Evolutionary conservation across 768 basidiomycete genomes (phyloP).

Genomic region (Phaeotremella fagi): DNA sequence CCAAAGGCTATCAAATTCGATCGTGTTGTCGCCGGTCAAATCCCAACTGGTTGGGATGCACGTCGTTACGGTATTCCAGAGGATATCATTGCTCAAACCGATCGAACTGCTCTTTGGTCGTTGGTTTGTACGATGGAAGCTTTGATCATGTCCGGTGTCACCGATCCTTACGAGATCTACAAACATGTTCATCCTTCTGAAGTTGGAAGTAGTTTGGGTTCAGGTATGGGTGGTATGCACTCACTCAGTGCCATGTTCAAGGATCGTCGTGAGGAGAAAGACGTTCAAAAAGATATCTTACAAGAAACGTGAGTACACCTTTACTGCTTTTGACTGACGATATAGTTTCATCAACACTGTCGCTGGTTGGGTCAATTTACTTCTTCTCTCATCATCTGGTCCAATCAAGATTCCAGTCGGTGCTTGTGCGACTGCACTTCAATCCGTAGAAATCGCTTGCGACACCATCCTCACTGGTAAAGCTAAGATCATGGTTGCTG

Average conservation of each 20-base stretch:
- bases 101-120: slow-evolving; percentile 86
- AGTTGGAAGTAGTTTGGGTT: slow-evolving; percentile 87
- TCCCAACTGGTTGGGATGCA: slow-evolving; percentile 96
- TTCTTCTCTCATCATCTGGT: slow-evolving; percentile 90
- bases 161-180: slow-evolving; percentile 96
- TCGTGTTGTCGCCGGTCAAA: slow-evolving; percentile 88
- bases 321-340: no score
- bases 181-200: slow-evolving; percentile 94
- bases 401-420: slow-evolving; percentile 99
- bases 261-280: slow-evolving; percentile 94
- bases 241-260: slow-evolving; percentile 96
- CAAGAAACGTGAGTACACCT: slow-evolving; percentile 97
- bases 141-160: slow-evolving; percentile 92
- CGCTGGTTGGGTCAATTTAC: slow-evolving; percentile 93
- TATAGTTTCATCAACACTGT: slow-evolving; percentile 96
- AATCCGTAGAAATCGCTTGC: slow-evolving; percentile 96
- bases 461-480: slow-evolving; percentile 92
- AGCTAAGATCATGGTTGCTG: slow-evolving; percentile 98
- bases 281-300: slow-evolving; percentile 95
- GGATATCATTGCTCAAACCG: slow-evolving; percentile 90
- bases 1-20: slow-evolving; percentile 95
- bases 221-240: slow-evolving; percentile 94
- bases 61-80: slow-evolving; percentile 94
- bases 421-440: slow-evolving; percentile 94
- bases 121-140: slow-evolving; percentile 91